These are phyloP conservation scores for Neurospora intermedia DNA, from an alignment of 495 filamentous ascomycete genomes.

Conservation along the genomic window DNA sequence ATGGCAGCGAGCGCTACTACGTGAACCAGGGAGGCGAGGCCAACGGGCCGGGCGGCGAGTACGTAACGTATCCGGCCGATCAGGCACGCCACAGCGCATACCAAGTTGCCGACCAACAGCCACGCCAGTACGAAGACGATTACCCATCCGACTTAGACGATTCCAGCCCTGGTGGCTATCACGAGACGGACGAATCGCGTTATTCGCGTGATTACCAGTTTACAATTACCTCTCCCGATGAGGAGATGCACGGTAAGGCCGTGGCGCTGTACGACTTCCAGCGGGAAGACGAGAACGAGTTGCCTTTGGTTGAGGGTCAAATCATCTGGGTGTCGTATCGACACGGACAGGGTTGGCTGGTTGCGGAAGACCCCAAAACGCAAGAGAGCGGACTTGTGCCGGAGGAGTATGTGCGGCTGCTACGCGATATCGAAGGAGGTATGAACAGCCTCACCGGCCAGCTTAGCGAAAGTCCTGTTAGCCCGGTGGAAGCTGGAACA, in stretches of 20 bases:
- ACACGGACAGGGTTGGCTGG: conserved; percentile 93
- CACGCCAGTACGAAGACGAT: conserved; percentile 46
- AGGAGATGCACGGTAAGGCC: conserved; percentile 95
- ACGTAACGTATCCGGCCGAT: conserved; percentile 65
- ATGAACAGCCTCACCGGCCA: conserved; percentile 43
- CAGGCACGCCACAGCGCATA: conserved; percentile 45
- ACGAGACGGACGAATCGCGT: conserved; percentile 48
- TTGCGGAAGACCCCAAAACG: conserved; percentile 91
- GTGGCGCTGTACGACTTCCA: conserved; percentile 92
- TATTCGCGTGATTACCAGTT: conserved; percentile 89
- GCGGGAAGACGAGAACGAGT: conserved; percentile 91
- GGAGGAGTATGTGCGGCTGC: conserved; percentile 88
- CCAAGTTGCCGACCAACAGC: conserved; percentile 29
- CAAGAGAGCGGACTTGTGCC: conserved; percentile 78
- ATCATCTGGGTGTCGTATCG: conserved; percentile 94
- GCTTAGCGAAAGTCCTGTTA: conserved; percentile 28
- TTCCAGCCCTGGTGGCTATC: conserved; percentile 37
- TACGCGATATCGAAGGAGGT: conserved; percentile 77
- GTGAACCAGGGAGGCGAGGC: conserved; percentile 57
- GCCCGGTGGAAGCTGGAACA: conserved; percentile 38
- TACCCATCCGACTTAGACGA: conserved; percentile 54
- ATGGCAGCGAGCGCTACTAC: conserved; percentile 71
- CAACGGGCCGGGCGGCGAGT: conserved; percentile 67
- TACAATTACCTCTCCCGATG: conserved; percentile 87
- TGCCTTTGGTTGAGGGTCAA: conserved; percentile 86